These are phyloP conservation scores for Galium porrigens DNA, from an alignment of 305 asterid genomes.

Conservation along the genomic window DNA sequence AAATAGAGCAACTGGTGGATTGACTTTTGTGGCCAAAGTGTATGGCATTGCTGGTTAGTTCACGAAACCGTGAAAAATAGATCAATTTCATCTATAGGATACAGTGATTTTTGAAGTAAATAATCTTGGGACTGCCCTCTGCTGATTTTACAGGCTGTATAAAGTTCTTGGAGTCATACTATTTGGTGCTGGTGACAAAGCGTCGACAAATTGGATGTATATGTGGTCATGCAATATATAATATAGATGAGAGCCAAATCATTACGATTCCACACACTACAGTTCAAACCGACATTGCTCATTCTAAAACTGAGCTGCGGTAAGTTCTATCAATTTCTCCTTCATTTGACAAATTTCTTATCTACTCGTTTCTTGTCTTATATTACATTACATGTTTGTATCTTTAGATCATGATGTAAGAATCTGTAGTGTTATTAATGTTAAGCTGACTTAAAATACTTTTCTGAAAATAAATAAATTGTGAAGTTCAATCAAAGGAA, in stretches of 20 bases:
- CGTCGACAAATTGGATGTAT: slow-evolving; percentile 79
- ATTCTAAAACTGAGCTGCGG: slow-evolving; percentile 91
- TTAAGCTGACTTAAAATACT: neutral
- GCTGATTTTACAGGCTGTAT: slow-evolving; percentile 54
- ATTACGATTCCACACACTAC: slow-evolving; percentile 78
- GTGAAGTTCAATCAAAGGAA: neutral
- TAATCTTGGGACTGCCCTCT: slow-evolving; percentile 8
- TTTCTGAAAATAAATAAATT: neutral
- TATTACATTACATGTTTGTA: neutral
- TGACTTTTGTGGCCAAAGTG: slow-evolving; percentile 73
- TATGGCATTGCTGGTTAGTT: slow-evolving; percentile 93
- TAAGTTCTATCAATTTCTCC: slow-evolving; percentile 23
- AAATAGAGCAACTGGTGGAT: slow-evolving; percentile 92
- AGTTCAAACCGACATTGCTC: slow-evolving; percentile 92
- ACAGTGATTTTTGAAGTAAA: slow-evolving; percentile 1
- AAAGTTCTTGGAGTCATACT: slow-evolving; percentile 83
- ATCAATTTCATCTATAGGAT: neutral
- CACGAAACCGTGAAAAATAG: neutral
- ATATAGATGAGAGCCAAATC: slow-evolving; percentile 89
- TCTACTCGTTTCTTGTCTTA: neutral
- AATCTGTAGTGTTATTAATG: neutral
- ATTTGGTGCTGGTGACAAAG: slow-evolving; percentile 76
- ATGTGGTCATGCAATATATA: slow-evolving; percentile 91
- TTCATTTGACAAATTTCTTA: neutral
- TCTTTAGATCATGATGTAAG: neutral